phyloP scores from a whole-genome alignment of 345 rosid species.

The Combretum micranthum region DNA sequence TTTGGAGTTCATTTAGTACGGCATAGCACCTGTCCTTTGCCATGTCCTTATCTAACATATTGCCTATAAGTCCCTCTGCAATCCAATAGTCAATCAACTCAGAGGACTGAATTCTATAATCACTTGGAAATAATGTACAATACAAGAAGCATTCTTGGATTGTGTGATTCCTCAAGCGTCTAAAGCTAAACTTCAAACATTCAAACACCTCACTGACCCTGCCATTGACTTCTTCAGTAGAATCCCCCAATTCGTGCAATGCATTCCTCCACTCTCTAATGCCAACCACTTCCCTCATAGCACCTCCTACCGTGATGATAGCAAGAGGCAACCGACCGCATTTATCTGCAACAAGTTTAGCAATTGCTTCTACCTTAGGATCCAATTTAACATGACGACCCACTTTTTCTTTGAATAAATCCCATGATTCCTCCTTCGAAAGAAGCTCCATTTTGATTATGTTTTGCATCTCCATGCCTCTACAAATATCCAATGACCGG shows the following conservation, averaged over 20 bases:
- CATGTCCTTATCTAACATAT: not conserved
- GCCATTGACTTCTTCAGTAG: not conserved
- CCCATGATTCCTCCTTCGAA: constrained; percentile 8
- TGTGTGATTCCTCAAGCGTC: constrained; percentile 3
- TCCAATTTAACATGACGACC: not conserved
- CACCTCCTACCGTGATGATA: constrained; percentile 4
- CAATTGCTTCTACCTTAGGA: constrained; percentile 1
- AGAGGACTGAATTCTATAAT: not conserved
- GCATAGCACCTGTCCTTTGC: not conserved
- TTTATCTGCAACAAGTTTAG: constrained; percentile 1
- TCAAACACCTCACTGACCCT: not conserved
- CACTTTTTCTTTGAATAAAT: constrained; percentile 2
- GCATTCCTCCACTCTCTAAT: constrained; percentile 15
- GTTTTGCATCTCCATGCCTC: constrained; percentile 1
- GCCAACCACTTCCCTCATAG: constrained; percentile 7
- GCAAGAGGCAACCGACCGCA: constrained; percentile 20
- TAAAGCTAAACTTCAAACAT: constrained; percentile 13
- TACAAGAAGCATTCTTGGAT: constrained; percentile 10
- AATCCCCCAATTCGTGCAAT: not conserved
- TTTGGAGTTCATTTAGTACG: constrained; percentile 3
- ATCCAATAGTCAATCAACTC: constrained; percentile 9
- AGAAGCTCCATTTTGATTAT: constrained; percentile 8
- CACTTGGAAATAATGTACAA: constrained; percentile 16
- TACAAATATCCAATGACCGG: constrained; percentile 9
- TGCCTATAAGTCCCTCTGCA: constrained; percentile 5